These are phyloP conservation scores for Yamadazyma olivae DNA, from an alignment of 805 yeast species.

Conservation along the genomic window DNA sequence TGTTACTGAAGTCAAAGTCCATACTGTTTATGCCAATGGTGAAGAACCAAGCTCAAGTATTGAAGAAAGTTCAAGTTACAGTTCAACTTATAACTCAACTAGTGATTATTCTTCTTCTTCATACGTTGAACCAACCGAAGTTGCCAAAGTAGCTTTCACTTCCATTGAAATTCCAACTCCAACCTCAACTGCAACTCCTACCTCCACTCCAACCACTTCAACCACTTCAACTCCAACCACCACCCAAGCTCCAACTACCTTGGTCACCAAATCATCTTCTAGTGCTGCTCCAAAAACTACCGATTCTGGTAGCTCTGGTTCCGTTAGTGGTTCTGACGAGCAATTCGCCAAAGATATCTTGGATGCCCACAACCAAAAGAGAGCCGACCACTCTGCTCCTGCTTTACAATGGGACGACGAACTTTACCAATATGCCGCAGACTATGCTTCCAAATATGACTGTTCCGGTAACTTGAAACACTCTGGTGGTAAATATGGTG, in stretches of 20 bases:
- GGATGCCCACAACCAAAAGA: conserved; percentile 56
- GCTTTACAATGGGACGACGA: conserved; percentile 54
- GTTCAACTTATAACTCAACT: conserved; percentile 9
- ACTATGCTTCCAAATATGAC: conserved; percentile 43
- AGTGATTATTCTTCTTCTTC: conserved; percentile 1
- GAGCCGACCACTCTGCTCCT: conserved; percentile 52
- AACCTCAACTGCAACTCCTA: conserved; percentile 6
- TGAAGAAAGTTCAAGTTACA: not conserved
- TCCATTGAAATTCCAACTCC: conserved; percentile 17
- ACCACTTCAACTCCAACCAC: conserved; percentile 10
- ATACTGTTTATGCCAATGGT: conserved; percentile 13
- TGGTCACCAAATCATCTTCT: conserved; percentile 11
- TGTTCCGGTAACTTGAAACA: conserved; percentile 40
- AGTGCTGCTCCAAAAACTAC: conserved; percentile 9
- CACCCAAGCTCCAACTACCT: conserved; percentile 13
- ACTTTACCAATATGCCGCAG: conserved; percentile 53
- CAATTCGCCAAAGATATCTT: conserved; percentile 46
- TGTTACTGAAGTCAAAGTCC: conserved; percentile 11
- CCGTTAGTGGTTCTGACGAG: conserved; percentile 14
- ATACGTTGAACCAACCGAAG: conserved; percentile 1
- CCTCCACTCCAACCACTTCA: conserved; percentile 16
- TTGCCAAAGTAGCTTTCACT: conserved; percentile 4
- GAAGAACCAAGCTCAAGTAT: conserved; percentile 4
- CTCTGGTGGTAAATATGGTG: conserved; percentile 40
- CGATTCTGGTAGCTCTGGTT: conserved; percentile 8